Evolutionary conservation across 1,139 yeast genomes (phyloP), one percentile per base, ranked within the genome.

Genomic region (Wickerhamomyces sp.): DNA sequence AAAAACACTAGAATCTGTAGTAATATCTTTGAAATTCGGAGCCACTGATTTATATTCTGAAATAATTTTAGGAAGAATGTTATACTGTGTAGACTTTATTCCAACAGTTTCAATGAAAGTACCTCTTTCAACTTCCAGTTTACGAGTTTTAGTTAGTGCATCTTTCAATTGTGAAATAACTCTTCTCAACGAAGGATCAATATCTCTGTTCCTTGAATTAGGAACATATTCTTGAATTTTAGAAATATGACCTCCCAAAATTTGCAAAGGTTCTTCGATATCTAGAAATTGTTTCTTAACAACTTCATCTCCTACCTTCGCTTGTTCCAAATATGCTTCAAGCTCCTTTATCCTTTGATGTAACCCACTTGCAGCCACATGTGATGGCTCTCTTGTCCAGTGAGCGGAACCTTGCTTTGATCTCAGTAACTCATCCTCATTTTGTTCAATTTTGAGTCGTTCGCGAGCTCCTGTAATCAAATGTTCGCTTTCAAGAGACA

Each of bases 291-390:
- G 75, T 7, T 59, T 56, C 10, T 62, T 53, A 0, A 84, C 72
- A 4, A 68, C 56, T 3, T 60, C 60, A 57, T 89, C 96, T 4
- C 95, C 86, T 3, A 63, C 55, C 26, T 65, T 64, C 1, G 95
- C 95, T 46, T 79, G 78, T 3, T 54, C 52, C 16, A 84, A 57
- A 52, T 81, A 84, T 5, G 58, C 60, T 28, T 64, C 64, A 59
- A 80, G 65, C 24, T 68, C 70, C 5, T 58, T 54, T 3, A 79
- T 58, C 37, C 71, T 71, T 2, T 58, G 60, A 44, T 64, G 52
- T 3, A 74, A 60, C 4, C 46, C 36, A 17, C 29, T 18, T 5
- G 68, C 68, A 2, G 76, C 72, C 4, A 56, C 67, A 10, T 55
- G 49, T 1, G 81, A 70, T 0, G 61, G 43, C 0, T 56, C 50